These are phyloP conservation scores for Euclidium syriacum DNA, from an alignment of 345 rosid genomes.

Conservation along the genomic window DNA sequence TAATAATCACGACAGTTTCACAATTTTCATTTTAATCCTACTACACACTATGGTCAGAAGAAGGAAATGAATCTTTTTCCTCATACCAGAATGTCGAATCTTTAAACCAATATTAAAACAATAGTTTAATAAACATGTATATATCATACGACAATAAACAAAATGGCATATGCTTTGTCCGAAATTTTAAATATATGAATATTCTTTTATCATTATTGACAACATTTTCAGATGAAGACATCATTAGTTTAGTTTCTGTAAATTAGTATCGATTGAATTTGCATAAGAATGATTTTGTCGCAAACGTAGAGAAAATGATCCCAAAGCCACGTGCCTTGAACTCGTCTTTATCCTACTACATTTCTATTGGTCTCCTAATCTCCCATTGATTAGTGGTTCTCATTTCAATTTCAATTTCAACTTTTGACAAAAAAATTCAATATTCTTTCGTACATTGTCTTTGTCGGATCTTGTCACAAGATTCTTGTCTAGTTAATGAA, in stretches of 20 bases:
- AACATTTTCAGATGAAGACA: conserved; percentile 6
- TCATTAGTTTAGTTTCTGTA: conserved; percentile 10
- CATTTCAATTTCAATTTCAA: neutral
- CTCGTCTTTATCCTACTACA: conserved; percentile 25
- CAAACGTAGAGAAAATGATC: conserved; percentile 11
- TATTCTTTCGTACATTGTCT: neutral
- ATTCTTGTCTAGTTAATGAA: neutral
- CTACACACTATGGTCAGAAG: too few relatives aligned
- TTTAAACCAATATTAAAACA: neutral
- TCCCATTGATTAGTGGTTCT: conserved; percentile 18
- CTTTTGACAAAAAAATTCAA: neutral
- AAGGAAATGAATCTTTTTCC: too few relatives aligned
- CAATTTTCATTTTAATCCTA: too few relatives aligned
- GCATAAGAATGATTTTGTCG: conserved; percentile 23
- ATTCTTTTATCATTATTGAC: neutral
- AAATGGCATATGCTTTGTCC: conserved; percentile 16
- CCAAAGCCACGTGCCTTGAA: conserved; percentile 22
- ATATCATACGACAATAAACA: conserved; percentile 6
- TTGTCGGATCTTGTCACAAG: neutral
- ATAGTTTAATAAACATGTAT: too few relatives aligned
- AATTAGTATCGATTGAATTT: conserved; percentile 7
- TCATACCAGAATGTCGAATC: neutral
- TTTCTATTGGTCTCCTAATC: conserved; percentile 22
- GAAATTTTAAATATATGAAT: neutral
- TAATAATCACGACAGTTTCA: too few relatives aligned